Evolutionary conservation across 169 alveolate genomes (phyloP).

Genomic region (Plasmodium yoelii): DNA sequence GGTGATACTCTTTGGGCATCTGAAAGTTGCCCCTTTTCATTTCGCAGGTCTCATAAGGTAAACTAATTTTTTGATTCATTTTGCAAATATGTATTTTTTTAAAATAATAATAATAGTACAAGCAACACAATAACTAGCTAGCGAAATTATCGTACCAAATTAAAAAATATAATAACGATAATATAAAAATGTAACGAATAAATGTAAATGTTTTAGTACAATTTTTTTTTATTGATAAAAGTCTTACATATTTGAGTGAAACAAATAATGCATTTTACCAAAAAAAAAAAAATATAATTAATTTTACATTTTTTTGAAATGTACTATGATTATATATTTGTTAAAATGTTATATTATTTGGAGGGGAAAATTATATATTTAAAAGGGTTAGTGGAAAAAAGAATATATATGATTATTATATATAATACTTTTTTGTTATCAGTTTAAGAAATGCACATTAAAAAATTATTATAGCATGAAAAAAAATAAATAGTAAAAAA

Average conservation of each 20-base stretch:
- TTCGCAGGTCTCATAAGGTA: conserved; percentile 63
- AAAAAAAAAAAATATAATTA: conserved; percentile 1
- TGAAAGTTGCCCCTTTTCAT: conserved; percentile 31
- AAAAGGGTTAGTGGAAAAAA: background rate
- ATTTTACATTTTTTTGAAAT: background rate
- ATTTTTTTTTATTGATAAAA: no score
- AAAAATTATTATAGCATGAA: no score
- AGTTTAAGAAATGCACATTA: no score
- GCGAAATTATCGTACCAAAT: no score
- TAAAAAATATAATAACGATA: no score
- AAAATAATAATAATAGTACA: background rate
- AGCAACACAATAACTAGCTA: no score
- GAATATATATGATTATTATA: no score
- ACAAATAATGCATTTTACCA: background rate
- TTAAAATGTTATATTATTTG: background rate
- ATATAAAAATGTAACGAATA: no score
- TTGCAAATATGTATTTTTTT: conserved; percentile 7
- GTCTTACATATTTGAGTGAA: background rate
- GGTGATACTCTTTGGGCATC: conserved; percentile 67
- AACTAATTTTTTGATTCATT: conserved; percentile 52
- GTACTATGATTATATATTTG: no score
- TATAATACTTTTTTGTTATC: no score
- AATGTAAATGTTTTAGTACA: no score
- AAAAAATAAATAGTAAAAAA: background rate
- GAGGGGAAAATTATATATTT: conserved; percentile 6